Evolutionary conservation across 1,284 basidiomycete genomes (phyloP).

Genomic region (Irpex sp.): DNA sequence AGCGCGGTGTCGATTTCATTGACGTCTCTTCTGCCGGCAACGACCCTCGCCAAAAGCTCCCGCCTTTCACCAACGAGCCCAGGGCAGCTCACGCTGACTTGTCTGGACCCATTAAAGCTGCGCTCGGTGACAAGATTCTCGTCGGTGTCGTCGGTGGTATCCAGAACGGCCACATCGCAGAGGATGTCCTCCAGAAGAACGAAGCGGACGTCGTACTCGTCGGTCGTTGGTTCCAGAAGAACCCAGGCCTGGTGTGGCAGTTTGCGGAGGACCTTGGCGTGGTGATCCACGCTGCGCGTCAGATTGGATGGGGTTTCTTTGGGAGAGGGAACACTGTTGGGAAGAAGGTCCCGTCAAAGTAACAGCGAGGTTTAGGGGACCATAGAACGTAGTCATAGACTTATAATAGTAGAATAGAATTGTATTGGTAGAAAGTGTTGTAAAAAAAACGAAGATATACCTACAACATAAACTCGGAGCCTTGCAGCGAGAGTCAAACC

Average conservation of each 20-base stretch:
- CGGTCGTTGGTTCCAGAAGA: constrained; percentile 55
- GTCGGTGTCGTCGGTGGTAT: constrained; percentile 63
- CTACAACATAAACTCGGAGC: no score
- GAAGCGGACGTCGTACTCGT: constrained; percentile 42
- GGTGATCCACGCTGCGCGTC: constrained; percentile 41
- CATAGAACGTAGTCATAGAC: neutral
- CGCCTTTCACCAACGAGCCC: constrained; percentile 29
- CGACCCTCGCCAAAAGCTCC: constrained; percentile 31
- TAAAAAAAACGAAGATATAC: no score
- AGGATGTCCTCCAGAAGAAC: constrained; percentile 51
- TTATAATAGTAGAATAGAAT: neutral
- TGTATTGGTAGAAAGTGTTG: no score
- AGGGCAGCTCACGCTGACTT: constrained; percentile 45
- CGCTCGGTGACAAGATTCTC: constrained; percentile 36
- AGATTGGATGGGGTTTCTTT: constrained; percentile 50
- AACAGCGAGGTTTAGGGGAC: neutral
- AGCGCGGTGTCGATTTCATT: constrained; percentile 53
- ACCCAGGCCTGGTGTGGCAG: constrained; percentile 46
- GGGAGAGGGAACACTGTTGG: constrained; percentile 18
- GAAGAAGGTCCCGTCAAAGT: neutral
- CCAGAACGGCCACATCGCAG: constrained; percentile 52
- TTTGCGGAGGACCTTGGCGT: no score
- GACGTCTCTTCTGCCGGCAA: constrained; percentile 57
- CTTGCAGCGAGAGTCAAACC: no score
- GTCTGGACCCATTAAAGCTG: constrained; percentile 47